These are phyloP conservation scores for Piloderma croceum DNA, from an alignment of 768 basidiomycete species.

Conservation along the genomic window DNA sequence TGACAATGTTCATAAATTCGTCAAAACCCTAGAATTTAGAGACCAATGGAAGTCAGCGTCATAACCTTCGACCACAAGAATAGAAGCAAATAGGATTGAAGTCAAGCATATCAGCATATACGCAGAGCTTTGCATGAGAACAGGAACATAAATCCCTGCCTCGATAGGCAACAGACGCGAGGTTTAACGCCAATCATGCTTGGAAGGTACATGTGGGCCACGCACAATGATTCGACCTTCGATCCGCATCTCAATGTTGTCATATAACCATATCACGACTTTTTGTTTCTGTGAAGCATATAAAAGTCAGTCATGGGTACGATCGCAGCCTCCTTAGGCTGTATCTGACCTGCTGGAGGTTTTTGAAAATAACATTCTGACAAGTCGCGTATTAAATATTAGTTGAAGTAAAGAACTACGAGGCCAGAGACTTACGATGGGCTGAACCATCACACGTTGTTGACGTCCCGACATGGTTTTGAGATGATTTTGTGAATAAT, in stretches of 20 bases:
- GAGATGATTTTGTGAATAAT: conserved; percentile 7
- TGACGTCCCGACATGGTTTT: conserved; percentile 83
- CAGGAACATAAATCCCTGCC: conserved; percentile 6
- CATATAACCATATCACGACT: conserved; percentile 92
- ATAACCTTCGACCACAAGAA: conserved; percentile 3
- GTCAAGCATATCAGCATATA: conserved; percentile 9
- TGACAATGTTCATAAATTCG: conserved; percentile 98
- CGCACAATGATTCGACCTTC: conserved; percentile 93
- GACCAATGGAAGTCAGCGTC: conserved; percentile 18
- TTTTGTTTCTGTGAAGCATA: conserved; percentile 57
- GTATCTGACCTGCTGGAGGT: conserved; percentile 69
- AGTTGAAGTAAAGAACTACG: conserved; percentile 1
- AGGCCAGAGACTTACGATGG: conserved; percentile 68
- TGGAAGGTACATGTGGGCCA: conserved; percentile 24
- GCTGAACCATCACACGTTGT: conserved; percentile 98
- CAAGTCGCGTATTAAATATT: conserved; percentile 9
- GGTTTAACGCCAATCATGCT: conserved; percentile 36
- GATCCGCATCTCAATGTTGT: conserved; percentile 94
- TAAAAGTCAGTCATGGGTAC: conserved; percentile 9
- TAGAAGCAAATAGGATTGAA: conserved; percentile 5
- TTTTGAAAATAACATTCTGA: conserved; percentile 97
- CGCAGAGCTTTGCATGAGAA: conserved; percentile 2
- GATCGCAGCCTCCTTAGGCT: background rate
- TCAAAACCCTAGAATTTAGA: conserved; percentile 78
- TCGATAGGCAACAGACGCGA: conserved; percentile 31